Evolutionary conservation across 2,329 filamentous ascomycete genomes (phyloP), one percentile per base, ranked within the genome.

Genomic region (Aciculosporium take): DNA sequence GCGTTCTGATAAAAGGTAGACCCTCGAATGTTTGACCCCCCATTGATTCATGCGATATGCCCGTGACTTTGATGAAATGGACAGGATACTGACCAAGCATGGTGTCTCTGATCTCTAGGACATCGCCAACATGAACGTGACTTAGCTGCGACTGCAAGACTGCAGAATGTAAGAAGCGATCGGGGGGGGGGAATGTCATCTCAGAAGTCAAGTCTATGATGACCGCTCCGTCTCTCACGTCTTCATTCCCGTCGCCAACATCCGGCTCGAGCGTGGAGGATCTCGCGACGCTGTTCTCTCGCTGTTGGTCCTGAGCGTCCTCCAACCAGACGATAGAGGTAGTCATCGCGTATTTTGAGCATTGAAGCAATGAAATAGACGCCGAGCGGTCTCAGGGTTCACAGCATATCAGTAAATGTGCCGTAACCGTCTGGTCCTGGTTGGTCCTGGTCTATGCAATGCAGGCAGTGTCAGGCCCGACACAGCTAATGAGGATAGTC

Each of bases 41-140:
- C 0, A 40, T 39, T 0, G 25, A 32, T 24, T 53, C 38, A 21
- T 59, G 48, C 17, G 67, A 55, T 30, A 74, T 65, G 1, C 51
- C 46, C 35, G 61, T 60, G 52, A 74, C 65, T 44, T 63, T 49
- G 23, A 72, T 56, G 41, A 62, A 64, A 2, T 59, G 35, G 5
- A 65, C 49, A 2, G 45, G 39, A 29, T 53, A 54, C 1, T 44
- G 39, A 4, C 53, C 54, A 5, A 55, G 28, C 1, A 30, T 23
- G 7, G 49, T 49, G 10, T 48, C 20, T 6, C 39, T 27, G 2
- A 64, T 44, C 30, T 62, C 49, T 10, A 64, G 43, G 5, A 60
- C 52, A 3, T 52, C 51, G 0, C 52, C 55, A 3, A 47, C 24
- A 20, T 50, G 44, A 18, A 58, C 47, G 3, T 31, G 18, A 5